Evolutionary conservation across 257 asterid genomes (phyloP).

Genomic region (Ophiorrhiza pumila): DNA sequence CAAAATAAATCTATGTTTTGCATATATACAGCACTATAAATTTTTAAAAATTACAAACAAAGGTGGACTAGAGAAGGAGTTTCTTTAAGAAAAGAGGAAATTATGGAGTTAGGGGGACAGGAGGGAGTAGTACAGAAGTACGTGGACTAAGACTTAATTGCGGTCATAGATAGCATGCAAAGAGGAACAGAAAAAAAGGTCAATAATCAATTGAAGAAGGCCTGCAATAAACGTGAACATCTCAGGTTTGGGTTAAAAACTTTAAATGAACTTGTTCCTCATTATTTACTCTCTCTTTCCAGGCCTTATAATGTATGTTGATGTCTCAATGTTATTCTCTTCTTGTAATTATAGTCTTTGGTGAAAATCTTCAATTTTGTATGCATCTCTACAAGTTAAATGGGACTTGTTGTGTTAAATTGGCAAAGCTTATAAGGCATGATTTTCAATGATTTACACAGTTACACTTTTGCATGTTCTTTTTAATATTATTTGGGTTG

Average conservation of each 20-base stretch:
- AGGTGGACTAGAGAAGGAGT: neutral
- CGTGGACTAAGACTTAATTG: conserved; percentile 4
- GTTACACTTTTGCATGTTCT: too few species aligned
- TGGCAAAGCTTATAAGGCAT: too few species aligned
- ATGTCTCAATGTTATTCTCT: conserved; percentile 8
- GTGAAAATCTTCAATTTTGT: too few species aligned
- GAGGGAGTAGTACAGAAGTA: neutral
- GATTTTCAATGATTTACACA: too few species aligned
- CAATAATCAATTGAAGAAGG: conserved; percentile 16
- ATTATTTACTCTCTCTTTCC: neutral
- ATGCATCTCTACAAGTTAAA: too few species aligned
- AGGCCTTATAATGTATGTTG: conserved; percentile 7
- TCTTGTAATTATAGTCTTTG: too few species aligned
- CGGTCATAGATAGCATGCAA: neutral
- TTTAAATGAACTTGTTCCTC: conserved; percentile 24
- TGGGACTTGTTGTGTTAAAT: too few species aligned
- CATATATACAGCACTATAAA: too few species aligned
- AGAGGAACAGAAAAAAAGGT: too few species aligned
- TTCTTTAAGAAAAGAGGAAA: neutral
- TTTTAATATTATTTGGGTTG: too few species aligned
- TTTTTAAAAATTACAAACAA: neutral
- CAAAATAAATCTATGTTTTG: conserved; percentile 5
- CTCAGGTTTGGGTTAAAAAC: conserved; percentile 16
- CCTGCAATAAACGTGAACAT: conserved; percentile 30
- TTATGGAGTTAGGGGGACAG: neutral